Conservation (phyloP, 805 yeast genomes). For the Torulaspora gathmanii region DNA sequence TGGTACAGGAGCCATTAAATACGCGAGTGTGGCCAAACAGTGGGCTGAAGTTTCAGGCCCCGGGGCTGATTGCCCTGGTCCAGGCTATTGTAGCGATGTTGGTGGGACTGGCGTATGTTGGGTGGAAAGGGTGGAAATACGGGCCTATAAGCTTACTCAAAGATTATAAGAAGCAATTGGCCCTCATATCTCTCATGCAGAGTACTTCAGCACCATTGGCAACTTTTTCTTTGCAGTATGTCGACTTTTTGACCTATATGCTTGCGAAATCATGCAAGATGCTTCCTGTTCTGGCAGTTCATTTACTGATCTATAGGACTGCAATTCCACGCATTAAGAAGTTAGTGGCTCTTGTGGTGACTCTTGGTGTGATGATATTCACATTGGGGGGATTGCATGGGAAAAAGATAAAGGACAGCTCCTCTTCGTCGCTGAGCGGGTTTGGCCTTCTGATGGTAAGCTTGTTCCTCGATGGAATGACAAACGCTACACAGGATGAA, state of each 20-base stretch:
- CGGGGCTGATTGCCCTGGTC: constrained; percentile 67
- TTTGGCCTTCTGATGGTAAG: constrained; percentile 53
- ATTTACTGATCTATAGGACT: constrained; percentile 62
- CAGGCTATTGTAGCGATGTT: constrained; percentile 72
- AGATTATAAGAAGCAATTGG: constrained; percentile 37
- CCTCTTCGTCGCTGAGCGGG: constrained; percentile 49
- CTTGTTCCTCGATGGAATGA: constrained; percentile 81
- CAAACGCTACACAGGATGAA: constrained; percentile 90
- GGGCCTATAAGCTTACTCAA: constrained; percentile 36
- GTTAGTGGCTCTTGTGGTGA: constrained; percentile 70
- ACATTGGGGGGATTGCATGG: constrained; percentile 49
- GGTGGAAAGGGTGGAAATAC: constrained; percentile 31
- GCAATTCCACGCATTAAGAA: constrained; percentile 73
- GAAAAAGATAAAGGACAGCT: constrained; percentile 26
- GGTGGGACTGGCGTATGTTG: constrained; percentile 60
- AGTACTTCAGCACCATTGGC: constrained; percentile 81
- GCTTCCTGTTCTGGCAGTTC: constrained; percentile 90
- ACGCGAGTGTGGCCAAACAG: constrained; percentile 65
- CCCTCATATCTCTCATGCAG: constrained; percentile 64
- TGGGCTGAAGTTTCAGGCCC: constrained; percentile 57
- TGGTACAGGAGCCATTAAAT: constrained; percentile 82
- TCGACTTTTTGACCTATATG: constrained; percentile 78
- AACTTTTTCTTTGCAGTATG: constrained; percentile 69
- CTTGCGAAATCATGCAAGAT: constrained; percentile 91
- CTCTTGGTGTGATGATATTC: constrained; percentile 77